phyloP scores from a whole-genome alignment of 2,329 filamentous ascomycete genomes.

The Nothomitra cinnamomea region DNA sequence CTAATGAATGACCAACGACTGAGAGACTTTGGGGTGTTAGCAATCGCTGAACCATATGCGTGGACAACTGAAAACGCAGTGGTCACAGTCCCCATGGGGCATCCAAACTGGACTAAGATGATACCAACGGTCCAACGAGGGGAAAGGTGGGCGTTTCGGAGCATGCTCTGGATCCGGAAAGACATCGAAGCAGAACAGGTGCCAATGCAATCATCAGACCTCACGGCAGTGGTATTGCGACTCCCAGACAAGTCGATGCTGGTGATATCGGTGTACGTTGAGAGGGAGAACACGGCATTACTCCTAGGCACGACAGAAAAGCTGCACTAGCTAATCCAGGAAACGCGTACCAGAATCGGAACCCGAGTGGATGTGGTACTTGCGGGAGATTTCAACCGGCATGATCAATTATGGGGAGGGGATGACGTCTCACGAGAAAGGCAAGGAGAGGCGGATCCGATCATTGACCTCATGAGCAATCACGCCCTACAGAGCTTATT shows the following conservation, averaged over 20 bases:
- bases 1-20: slow-evolving; percentile 9
- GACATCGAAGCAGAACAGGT: slow-evolving; percentile 13
- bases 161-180: slow-evolving; percentile 16
- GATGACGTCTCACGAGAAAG: slow-evolving; percentile 17
- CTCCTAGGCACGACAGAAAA: slow-evolving; percentile 9
- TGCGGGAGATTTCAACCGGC: slow-evolving; percentile 17
- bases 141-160: slow-evolving; percentile 14
- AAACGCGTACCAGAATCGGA: slow-evolving; percentile 9
- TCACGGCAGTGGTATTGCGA: slow-evolving; percentile 13
- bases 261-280: slow-evolving; percentile 15
- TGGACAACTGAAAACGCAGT: slow-evolving; percentile 2
- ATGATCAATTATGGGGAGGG: slow-evolving; percentile 17
- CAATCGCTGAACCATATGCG: slow-evolving; percentile 7
- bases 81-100: slow-evolving; percentile 6
- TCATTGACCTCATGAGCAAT: slow-evolving; percentile 22
- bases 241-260: slow-evolving; percentile 14
- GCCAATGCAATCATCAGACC: slow-evolving; percentile 13
- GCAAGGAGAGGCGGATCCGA: slow-evolving; percentile 22
- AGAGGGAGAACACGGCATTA: slow-evolving; percentile 10
- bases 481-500: slow-evolving; percentile 20
- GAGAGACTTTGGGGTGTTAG: slow-evolving; percentile 5
- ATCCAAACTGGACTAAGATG: slow-evolving; percentile 9
- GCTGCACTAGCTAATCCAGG: slow-evolving; percentile 12
- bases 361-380: slow-evolving; percentile 13
- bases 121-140: slow-evolving; percentile 9